These are phyloP conservation scores for Mortierella sp. DNA, from an alignment of 371 early-diverging fungal genomes.

Conservation along the genomic window DNA sequence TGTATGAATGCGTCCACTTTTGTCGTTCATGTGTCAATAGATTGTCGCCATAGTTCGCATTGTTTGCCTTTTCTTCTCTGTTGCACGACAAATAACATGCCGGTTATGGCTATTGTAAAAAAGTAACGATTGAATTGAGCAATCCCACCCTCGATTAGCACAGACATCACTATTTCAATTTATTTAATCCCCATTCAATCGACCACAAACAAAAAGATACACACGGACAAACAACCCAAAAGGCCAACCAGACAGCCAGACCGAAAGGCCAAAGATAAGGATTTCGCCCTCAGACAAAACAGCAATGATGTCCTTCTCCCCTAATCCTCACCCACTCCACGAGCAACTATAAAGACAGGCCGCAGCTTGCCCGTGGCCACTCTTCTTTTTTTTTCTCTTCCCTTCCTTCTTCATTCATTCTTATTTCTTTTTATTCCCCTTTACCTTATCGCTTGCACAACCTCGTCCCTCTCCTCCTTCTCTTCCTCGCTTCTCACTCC, in stretches of 20 bases:
- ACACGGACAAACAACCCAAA: constrained; percentile 5
- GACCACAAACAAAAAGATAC: constrained; percentile 2
- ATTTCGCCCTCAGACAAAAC: constrained; percentile 7
- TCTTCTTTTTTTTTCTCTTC: background rate
- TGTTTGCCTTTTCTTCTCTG: background rate
- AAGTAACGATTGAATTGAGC: background rate
- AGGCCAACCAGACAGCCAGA: background rate
- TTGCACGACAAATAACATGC: background rate
- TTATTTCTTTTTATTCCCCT: background rate
- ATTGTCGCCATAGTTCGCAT: background rate
- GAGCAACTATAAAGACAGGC: constrained; percentile 5
- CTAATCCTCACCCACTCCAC: background rate
- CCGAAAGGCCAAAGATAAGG: constrained; percentile 11
- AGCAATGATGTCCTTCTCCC: background rate
- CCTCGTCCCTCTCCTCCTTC: background rate
- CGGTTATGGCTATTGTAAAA: background rate
- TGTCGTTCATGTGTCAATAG: background rate
- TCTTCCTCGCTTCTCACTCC: background rate
- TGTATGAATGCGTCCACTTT: background rate
- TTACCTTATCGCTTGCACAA: background rate
- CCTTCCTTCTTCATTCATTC: background rate
- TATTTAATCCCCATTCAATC: constrained; percentile 19
- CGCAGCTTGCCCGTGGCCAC: constrained; percentile 11
- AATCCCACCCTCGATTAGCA: background rate
- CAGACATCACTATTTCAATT: constrained; percentile 13